Evolutionary conservation across 352 stramenopile species (phyloP).

Genomic region (Globisporangium orthogonon): DNA sequence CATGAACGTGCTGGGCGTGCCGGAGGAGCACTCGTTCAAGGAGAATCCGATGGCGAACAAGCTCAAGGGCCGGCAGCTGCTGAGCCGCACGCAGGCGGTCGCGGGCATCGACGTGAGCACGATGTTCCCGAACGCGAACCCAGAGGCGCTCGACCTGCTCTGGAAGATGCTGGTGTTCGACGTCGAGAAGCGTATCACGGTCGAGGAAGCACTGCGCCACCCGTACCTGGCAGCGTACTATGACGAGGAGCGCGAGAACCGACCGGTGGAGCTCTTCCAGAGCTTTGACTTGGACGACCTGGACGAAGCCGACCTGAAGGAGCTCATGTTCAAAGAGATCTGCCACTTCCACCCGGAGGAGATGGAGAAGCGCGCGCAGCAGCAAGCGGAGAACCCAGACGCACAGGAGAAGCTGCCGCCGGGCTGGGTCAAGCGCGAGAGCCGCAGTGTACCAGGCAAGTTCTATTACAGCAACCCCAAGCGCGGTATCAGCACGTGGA

Average conservation of each 20-base stretch:
- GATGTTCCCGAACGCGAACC: conserved; percentile 85
- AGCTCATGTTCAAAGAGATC: conserved; percentile 90
- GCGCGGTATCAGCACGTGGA: conserved; percentile 86
- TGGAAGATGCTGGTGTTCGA: conserved; percentile 91
- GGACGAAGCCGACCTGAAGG: conserved; percentile 78
- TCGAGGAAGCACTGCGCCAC: conserved; percentile 93
- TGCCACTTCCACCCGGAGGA: conserved; percentile 85
- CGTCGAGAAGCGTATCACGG: conserved; percentile 93
- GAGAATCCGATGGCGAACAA: conserved; percentile 86
- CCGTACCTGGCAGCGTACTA: conserved; percentile 93
- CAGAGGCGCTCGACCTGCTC: conserved; percentile 71
- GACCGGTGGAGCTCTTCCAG: conserved; percentile 68
- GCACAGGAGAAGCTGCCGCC: conserved; percentile 64
- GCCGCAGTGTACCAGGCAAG: conserved; percentile 76
- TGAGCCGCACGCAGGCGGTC: conserved; percentile 76
- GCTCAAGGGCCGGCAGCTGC: conserved; percentile 75
- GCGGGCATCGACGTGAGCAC: conserved; percentile 74
- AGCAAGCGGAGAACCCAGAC: conserved; percentile 68
- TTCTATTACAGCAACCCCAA: conserved; percentile 90
- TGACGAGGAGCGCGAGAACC: conserved; percentile 64
- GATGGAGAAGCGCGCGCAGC: conserved; percentile 82
- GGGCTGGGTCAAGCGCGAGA: conserved; percentile 85
- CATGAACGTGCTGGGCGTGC: conserved; percentile 85
- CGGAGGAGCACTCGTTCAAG: conserved; percentile 85
- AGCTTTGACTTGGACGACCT: conserved; percentile 85